Evolutionary conservation across 495 filamentous ascomycete genomes (phyloP).

Genomic region (Astrothelium subdiscretum): DNA sequence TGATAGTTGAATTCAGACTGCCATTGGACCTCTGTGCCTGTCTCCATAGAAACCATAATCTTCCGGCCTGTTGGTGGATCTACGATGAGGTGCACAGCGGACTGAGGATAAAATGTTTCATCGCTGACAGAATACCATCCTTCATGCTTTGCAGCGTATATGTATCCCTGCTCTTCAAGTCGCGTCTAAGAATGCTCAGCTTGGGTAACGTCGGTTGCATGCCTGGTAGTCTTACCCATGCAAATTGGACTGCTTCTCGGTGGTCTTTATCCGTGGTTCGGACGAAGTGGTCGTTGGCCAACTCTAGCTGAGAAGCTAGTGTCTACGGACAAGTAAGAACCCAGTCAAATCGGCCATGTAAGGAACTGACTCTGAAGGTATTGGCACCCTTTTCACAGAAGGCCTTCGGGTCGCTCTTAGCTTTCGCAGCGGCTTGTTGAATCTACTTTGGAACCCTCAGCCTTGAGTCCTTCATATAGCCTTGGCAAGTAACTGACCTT

Average conservation of each 20-base stretch:
- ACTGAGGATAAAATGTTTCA: conserved; percentile 85
- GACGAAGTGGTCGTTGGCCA: conserved; percentile 76
- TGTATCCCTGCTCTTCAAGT: conserved; percentile 60
- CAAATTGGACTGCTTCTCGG: conserved; percentile 75
- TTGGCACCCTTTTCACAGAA: conserved; percentile 56
- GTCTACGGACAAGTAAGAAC: conserved; percentile 28
- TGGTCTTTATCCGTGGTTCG: conserved; percentile 80
- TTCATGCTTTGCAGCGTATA: conserved; percentile 77
- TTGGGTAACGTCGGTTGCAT: conserved; percentile 14
- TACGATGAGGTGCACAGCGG: conserved; percentile 56
- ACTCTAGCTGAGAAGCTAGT: conserved; percentile 53
- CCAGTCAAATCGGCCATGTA: background rate
- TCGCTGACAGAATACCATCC: conserved; percentile 97
- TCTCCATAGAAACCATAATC: conserved; percentile 75
- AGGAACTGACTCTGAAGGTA: conserved; percentile 39
- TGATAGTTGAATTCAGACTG: conserved; percentile 90
- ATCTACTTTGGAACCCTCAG: conserved; percentile 37
- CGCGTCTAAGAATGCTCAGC: conserved; percentile 17
- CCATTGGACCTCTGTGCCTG: conserved; percentile 88
- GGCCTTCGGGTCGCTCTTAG: conserved; percentile 47
- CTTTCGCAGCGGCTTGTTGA: conserved; percentile 65
- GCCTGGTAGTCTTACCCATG: conserved; percentile 50
- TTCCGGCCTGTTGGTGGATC: conserved; percentile 73
- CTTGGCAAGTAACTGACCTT: conserved; percentile 39
- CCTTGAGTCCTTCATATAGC: background rate